Percentiles rank a stretch among this genome's conserved stretches.
Evolutionary conservation across 2,329 filamentous ascomycete genomes (phyloP).

Genomic region (Chrysoporthe austroafricana): DNA sequence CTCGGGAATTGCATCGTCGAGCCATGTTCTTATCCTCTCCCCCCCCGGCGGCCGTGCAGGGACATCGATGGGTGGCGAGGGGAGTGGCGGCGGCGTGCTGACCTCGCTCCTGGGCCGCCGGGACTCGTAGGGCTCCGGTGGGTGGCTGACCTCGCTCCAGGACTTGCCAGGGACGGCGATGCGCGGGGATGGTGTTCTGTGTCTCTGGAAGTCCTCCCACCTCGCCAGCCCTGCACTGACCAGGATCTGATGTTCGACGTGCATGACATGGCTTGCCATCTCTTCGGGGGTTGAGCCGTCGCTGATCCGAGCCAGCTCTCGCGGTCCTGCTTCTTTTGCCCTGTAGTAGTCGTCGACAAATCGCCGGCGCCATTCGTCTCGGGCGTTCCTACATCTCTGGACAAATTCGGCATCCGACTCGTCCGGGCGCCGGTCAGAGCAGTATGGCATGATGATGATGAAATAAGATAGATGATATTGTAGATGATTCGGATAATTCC

Average conservation of each 20-base stretch:
- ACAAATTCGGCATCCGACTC: conserved; percentile 6
- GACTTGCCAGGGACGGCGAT: conserved; percentile 6
- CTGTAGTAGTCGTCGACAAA: conserved; percentile 10
- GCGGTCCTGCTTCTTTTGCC: background rate
- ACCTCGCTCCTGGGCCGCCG: too few species aligned
- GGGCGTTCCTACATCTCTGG: background rate
- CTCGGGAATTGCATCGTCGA: too few species aligned
- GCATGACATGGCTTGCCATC: background rate
- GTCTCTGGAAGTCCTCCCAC: conserved; percentile 2
- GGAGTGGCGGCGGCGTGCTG: background rate
- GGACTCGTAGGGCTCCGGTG: too few species aligned
- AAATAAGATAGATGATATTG: background rate
- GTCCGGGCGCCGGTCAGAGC: background rate
- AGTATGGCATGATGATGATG: background rate
- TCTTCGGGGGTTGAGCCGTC: background rate
- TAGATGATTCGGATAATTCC: too few species aligned
- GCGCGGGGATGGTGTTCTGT: background rate
- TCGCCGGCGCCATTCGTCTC: conserved; percentile 10
- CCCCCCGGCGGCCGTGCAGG: too few species aligned
- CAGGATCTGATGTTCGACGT: background rate
- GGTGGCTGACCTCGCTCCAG: conserved; percentile 1
- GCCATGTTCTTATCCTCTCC: too few species aligned
- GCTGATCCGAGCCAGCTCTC: background rate
- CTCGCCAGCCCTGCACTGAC: background rate
- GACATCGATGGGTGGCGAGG: too few species aligned